Conservation (phyloP, 495 filamentous ascomycete species). For the Talaromyces nanjingensis region DNA sequence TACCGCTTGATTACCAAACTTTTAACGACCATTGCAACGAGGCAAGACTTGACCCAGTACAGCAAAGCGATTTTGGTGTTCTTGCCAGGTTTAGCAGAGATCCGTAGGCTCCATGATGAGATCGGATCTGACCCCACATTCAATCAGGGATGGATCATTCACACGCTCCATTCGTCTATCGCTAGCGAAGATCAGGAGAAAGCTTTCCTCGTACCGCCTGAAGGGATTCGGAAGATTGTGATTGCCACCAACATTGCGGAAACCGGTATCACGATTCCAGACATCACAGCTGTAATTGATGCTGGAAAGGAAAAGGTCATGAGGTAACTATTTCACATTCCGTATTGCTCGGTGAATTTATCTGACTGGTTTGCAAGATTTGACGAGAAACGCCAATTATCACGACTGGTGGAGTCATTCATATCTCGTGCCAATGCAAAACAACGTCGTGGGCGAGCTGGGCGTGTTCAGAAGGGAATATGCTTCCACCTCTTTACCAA, state of each 20-base stretch:
- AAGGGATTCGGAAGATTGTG: conserved; percentile 80
- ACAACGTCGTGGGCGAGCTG: conserved; percentile 86
- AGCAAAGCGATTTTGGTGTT: conserved; percentile 94
- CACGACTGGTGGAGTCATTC: conserved; percentile 82
- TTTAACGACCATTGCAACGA: conserved; percentile 62
- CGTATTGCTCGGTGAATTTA: not conserved
- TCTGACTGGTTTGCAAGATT: conserved; percentile 38
- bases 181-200: conserved; percentile 94
- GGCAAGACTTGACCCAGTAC: conserved; percentile 56
- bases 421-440: conserved; percentile 93
- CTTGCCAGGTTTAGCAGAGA: conserved; percentile 88
- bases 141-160: conserved; percentile 64
- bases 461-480: conserved; percentile 88
- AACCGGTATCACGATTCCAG: conserved; percentile 94
- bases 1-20: conserved; percentile 73
- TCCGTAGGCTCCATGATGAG: conserved; percentile 78
- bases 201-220: conserved; percentile 78
- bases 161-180: conserved; percentile 87
- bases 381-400: conserved; percentile 86
- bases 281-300: conserved; percentile 92
- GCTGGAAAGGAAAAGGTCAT: conserved; percentile 95
- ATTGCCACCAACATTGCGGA: conserved; percentile 96
- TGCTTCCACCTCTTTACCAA: conserved; percentile 95
- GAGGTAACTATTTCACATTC: conserved; percentile 33
- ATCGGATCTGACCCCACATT: conserved; percentile 66